These are phyloP conservation scores for Venturia nashicola DNA, from an alignment of 2,329 filamentous ascomycete species.

Conservation along the genomic window DNA sequence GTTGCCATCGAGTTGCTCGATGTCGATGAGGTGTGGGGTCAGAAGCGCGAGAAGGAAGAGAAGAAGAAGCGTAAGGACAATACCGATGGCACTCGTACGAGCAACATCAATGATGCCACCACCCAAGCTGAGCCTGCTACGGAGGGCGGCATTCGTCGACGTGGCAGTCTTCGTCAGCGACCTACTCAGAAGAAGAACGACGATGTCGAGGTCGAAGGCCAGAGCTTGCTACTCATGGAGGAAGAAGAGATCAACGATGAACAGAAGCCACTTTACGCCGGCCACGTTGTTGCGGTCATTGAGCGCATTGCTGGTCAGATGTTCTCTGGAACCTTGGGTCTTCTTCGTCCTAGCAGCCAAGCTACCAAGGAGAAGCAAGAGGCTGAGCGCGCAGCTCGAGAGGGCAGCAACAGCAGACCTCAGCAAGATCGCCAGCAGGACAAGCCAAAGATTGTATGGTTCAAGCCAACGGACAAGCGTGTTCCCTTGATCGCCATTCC, in stretches of 20 bases:
- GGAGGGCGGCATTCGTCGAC: slow-evolving; percentile 81
- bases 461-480: slow-evolving; percentile 98
- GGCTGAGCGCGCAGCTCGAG: slow-evolving; percentile 82
- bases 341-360: slow-evolving; percentile 91
- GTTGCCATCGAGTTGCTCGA: slow-evolving; percentile 94
- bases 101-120: slow-evolving; percentile 52
- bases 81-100: slow-evolving; percentile 68
- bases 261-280: slow-evolving; percentile 92
- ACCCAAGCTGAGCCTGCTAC: slow-evolving; percentile 46
- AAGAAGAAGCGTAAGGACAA: slow-evolving; percentile 99
- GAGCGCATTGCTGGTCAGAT: slow-evolving; percentile 96
- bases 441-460: slow-evolving; percentile 99
- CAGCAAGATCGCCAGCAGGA: slow-evolving; percentile 80
- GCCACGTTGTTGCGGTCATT: slow-evolving; percentile 92
- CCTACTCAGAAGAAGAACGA: slow-evolving; percentile 99
- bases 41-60: slow-evolving; percentile 98
- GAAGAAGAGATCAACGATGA: slow-evolving; percentile 99
- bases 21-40: slow-evolving; percentile 95
- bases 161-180: slow-evolving; percentile 89
- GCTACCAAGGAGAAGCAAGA: slow-evolving; percentile 99
- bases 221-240: slow-evolving; percentile 90
- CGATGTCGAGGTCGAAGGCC: slow-evolving; percentile 95
- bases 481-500: slow-evolving; percentile 96
- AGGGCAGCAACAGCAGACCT: slow-evolving; percentile 59
- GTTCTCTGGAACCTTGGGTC: slow-evolving; percentile 92